These are phyloP conservation scores for Fusarium veterinarium DNA, from an alignment of 2,329 filamentous ascomycete species.

Conservation along the genomic window DNA sequence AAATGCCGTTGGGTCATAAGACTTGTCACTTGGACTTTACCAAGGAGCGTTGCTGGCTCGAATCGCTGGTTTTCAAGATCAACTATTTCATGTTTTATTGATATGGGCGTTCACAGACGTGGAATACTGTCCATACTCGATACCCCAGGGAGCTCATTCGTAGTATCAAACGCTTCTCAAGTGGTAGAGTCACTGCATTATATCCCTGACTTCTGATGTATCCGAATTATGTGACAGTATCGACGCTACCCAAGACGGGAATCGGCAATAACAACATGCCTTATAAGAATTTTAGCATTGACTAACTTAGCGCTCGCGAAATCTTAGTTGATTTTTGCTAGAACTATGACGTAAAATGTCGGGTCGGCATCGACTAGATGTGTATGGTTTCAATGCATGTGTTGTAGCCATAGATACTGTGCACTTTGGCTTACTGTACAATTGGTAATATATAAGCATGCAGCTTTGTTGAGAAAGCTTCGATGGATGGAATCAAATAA, in stretches of 20 bases:
- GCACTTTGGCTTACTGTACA: neutral
- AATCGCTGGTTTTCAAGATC: neutral
- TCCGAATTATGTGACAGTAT: neutral
- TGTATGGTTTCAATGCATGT: neutral
- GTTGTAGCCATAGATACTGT: neutral
- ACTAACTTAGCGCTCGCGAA: conserved; percentile 1
- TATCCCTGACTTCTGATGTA: neutral
- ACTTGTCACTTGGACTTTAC: neutral
- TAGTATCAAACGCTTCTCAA: neutral
- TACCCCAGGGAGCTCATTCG: neutral
- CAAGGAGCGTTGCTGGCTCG: neutral
- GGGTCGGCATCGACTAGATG: neutral
- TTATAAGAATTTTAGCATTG: neutral
- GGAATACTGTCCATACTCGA: neutral
- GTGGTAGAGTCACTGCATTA: neutral
- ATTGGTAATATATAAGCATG: neutral
- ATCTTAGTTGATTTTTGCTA: neutral
- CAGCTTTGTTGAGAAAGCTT: neutral
- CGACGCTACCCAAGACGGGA: neutral
- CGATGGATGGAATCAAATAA: neutral
- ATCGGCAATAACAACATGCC: neutral
- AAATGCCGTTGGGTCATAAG: conserved; percentile 3
- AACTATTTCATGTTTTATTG: neutral
- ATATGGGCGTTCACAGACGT: neutral
- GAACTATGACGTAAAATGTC: neutral